Evolutionary conservation across 139 green algal genomes (phyloP).

Genomic region (Auxenochlorella pyrenoidosa): DNA sequence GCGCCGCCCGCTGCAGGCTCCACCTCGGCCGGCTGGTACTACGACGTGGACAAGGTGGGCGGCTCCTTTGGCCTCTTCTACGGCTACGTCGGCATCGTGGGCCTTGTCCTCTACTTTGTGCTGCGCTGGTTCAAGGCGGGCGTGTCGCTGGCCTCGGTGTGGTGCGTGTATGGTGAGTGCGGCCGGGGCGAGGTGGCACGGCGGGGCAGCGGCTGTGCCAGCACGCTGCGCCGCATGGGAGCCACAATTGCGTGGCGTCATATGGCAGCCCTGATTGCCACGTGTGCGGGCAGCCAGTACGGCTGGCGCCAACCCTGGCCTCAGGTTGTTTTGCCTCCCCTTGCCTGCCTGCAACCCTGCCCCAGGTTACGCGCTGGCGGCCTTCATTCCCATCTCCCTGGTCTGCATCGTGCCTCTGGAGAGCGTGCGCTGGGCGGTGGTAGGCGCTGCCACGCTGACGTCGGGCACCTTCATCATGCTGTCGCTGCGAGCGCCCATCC

Average conservation of each 20-base stretch:
- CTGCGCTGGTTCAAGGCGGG: constrained; percentile 71
- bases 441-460: constrained; percentile 57
- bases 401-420: constrained; percentile 79
- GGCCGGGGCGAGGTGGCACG: neutral
- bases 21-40: constrained; percentile 48
- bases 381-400: constrained; percentile 83
- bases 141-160: constrained; percentile 75
- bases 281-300: neutral
- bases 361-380: constrained; percentile 78
- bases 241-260: no score
- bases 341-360: neutral
- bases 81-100: constrained; percentile 80
- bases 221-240: no score
- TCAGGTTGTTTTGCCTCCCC: neutral
- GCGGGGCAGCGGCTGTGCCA: neutral
- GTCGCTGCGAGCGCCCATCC: constrained; percentile 73
- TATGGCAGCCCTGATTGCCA: neutral
- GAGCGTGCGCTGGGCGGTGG: constrained; percentile 69
- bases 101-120: constrained; percentile 61
- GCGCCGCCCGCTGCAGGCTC: constrained; percentile 2
- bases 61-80: constrained; percentile 84
- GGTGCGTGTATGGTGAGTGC: constrained; percentile 82
- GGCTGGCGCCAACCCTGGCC: neutral
- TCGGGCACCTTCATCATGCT: constrained; percentile 78
- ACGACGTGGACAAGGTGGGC: constrained; percentile 64